Evolutionary conservation across 78 protist genomes (phyloP).

Genomic region (Guillardia theta): DNA sequence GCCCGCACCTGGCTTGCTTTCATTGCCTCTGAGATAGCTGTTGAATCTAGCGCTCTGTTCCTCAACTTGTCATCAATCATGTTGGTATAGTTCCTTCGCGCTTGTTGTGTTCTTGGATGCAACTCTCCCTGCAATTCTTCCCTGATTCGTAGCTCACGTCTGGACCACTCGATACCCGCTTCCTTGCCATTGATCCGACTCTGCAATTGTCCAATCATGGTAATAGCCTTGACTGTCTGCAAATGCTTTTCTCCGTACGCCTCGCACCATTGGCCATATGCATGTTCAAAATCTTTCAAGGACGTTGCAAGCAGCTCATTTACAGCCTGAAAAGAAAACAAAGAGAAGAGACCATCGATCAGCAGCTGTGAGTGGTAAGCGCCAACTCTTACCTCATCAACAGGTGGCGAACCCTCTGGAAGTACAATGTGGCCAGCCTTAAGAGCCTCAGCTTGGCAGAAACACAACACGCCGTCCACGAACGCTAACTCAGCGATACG

Average conservation of each 20-base stretch:
- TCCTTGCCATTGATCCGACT: neutral
- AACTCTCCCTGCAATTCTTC: conserved; percentile 9
- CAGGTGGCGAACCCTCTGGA: too few relatives aligned
- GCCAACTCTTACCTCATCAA: too few relatives aligned
- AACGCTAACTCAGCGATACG: neutral
- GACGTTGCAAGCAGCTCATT: neutral
- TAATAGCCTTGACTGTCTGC: conserved; percentile 13
- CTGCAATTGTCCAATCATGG: neutral
- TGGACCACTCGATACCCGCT: neutral
- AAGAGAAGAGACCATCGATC: too few relatives aligned
- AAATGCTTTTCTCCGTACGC: conserved; percentile 13
- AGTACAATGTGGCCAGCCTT: too few relatives aligned
- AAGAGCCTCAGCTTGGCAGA: neutral
- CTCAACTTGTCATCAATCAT: neutral
- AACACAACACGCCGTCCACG: neutral
- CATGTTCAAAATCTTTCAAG: neutral
- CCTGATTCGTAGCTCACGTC: neutral
- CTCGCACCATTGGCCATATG: neutral
- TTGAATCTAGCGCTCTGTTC: too few relatives aligned
- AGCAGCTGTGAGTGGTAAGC: too few relatives aligned
- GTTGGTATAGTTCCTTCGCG: neutral
- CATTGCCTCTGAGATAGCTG: too few relatives aligned
- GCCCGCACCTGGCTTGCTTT: too few relatives aligned
- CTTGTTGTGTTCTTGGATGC: conserved; percentile 10
- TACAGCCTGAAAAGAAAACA: too few relatives aligned